Evolutionary conservation across 2,329 filamentous ascomycete species (phyloP), one percentile per base, ranked within the genome.

Genomic region (Aureobasidium sp.): DNA sequence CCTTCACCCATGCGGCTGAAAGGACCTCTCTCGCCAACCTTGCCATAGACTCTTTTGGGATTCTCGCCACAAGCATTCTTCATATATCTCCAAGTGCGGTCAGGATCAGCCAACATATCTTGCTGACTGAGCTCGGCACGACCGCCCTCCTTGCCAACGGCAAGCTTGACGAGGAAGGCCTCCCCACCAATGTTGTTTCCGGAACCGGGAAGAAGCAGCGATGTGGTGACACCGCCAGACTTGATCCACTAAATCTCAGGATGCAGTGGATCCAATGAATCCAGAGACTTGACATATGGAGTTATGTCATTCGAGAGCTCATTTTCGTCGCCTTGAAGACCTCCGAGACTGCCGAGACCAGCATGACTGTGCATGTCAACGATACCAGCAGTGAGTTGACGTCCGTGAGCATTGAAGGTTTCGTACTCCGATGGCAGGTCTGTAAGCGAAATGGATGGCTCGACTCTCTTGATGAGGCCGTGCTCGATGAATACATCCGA

Each of bases 41-140:
- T 77, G 10, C 85, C 85, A 64, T 88, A 87, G 0, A 84, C 75
- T 0, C 79, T 75, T 74, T 88, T 88, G 1, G 86, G 77, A 67
- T 89, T 89, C 73, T 89, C 87, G 39, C 87, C 87, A 66, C 86
- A 89, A 0, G 87, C 87, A 86, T 89, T 89, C 75, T 90, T 89
- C 79, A 90, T 87, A 71, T 87, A 89, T 23, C 87, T 79, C 82
- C 85, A 87, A 64, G 77, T 82, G 26, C 79, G 78, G 46, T 87
- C 85, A 0, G 86, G 86, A 57, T 88, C 84, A 1, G 87, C 86
- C 10, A 89, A 77, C 76, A 89, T 79, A 66, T 87, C 83, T 27
- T 78, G 74, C 2, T 82, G 84, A 59, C 85, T 87, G 47, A 86
- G 80, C 70, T 89, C 86, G 17, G 79, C 75, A 26, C 86, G 80